Evolutionary conservation across 805 yeast species (phyloP), one percentile per base, ranked within the genome.

Genomic region (Metschnikowia vanudenii): DNA sequence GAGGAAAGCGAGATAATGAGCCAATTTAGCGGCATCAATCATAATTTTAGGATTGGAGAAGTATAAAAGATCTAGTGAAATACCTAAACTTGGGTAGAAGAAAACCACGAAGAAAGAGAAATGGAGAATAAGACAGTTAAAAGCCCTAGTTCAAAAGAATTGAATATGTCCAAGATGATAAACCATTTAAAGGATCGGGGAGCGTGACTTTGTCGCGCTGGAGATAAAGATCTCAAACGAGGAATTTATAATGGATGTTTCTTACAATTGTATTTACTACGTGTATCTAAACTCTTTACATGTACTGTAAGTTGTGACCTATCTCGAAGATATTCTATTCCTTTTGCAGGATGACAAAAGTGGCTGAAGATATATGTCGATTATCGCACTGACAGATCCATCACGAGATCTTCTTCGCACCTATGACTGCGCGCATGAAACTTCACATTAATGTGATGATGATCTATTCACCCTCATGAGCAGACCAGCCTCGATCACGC

Each of bases 1-100:
- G 58, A 54, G 41, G 58, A 54, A 29, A 39, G 32, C 19, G 56
- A 53, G 41, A 37, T 54, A 10, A 22, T 54, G 26, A 39, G 43
- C 28, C 53, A 45, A 39, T 46, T 54, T 16, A 42, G 20, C 18
- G 28, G 42, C 37, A 20, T 26, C 28, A 29, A 14, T 14, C 33
- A 38, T 18, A 26, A 37, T 22, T n/a, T 14, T 22, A 31, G 43
- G 13, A 19, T 38, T 28, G 46, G 37, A 8, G 17, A 16, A 32
- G 12, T 32, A 32, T 39, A n/a, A 38, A 31, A 18, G 11, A 28
- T 22, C 12, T 18, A 9, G 8, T 6, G 30, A 30, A 39, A n/a
- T 5, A n/a, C 18, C 13, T n/a, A 9, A 28, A 12, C 10, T n/a
- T 7, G 26, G 18, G 11, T 28, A 29, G 14, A 13, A 16, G 19